Percentiles rank a stretch among this genome's conserved stretches.
phyloP scores from a whole-genome alignment of 306 rosid species.

The Oemleria cerasiformis region DNA sequence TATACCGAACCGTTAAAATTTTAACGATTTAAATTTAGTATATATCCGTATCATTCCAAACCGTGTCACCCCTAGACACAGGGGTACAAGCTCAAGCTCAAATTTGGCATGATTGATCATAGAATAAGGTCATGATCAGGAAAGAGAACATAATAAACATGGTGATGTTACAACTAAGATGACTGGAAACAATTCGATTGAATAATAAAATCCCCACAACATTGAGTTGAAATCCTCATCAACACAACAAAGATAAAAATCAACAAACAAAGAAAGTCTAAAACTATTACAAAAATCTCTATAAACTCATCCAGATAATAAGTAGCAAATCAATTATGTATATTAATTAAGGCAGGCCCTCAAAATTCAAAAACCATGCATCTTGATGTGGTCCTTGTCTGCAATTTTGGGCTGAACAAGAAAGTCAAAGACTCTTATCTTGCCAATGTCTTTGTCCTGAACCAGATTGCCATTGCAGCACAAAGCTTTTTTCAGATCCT shows the following conservation, averaged over 20 bases:
- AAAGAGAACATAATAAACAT: no score
- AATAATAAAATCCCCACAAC: neutral
- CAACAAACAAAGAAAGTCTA: neutral
- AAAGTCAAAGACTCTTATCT: neutral
- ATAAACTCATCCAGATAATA: neutral
- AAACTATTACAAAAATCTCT: neutral
- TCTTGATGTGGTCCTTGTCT: neutral
- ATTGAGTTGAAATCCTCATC: constrained; percentile 14
- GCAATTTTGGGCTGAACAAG: neutral
- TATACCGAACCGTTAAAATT: no score
- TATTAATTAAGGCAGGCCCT: neutral
- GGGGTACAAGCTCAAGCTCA: no score
- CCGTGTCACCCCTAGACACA: no score
- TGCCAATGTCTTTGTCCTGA: constrained; percentile 1
- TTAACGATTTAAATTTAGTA: no score
- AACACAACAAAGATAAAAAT: neutral
- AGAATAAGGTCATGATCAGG: no score
- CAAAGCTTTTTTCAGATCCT: neutral
- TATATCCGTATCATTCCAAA: no score
- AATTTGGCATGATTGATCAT: no score
- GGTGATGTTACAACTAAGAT: no score
- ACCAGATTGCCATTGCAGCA: constrained; percentile 4
- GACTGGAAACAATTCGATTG: neutral
- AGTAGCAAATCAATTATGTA: neutral
- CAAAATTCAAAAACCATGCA: neutral